Evolutionary conservation across 2,329 filamentous ascomycete species (phyloP).

Genomic region (Colletotrichum nymphaeae): DNA sequence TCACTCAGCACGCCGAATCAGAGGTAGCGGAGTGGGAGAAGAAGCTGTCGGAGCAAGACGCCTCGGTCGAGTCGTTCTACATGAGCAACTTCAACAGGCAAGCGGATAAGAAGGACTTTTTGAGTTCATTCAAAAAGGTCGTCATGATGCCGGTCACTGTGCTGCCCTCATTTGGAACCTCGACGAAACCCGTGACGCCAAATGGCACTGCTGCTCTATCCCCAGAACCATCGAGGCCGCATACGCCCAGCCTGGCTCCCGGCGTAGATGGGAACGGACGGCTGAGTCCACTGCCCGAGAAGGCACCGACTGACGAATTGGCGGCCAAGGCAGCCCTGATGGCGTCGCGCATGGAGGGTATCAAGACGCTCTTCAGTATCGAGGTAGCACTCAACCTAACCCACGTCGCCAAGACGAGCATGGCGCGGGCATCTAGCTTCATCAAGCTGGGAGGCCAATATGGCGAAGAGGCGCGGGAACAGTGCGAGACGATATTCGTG

Average conservation of each 20-base stretch:
- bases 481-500: conserved; percentile 92
- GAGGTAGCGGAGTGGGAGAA: conserved; percentile 91
- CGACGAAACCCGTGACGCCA: conserved; percentile 39
- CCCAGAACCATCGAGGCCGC: conserved; percentile 58
- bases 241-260: conserved; percentile 58
- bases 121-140: conserved; percentile 97
- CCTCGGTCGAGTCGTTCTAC: conserved; percentile 90
- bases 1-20: conserved; percentile 79
- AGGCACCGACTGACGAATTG: conserved; percentile 89
- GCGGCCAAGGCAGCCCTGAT: conserved; percentile 98
- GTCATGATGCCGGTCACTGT: conserved; percentile 99
- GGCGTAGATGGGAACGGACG: conserved; percentile 53
- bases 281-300: conserved; percentile 60
- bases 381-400: conserved; percentile 92
- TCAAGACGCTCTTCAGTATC: conserved; percentile 94
- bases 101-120: conserved; percentile 94
- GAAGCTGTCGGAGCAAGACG: conserved; percentile 90
- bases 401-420: conserved; percentile 86
- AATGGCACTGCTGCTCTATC: conserved; percentile 46
- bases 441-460: conserved; percentile 82
- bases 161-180: conserved; percentile 71
- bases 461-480: conserved; percentile 85
- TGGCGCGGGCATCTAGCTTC: conserved; percentile 88
- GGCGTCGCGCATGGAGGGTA: conserved; percentile 93
- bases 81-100: conserved; percentile 96